A percentile compares a stretch with the other conserved stretches of the same genome.
phyloP scores from a whole-genome alignment of 176 grass and related monocot genomes.

The Elymus sibiricus region DNA sequence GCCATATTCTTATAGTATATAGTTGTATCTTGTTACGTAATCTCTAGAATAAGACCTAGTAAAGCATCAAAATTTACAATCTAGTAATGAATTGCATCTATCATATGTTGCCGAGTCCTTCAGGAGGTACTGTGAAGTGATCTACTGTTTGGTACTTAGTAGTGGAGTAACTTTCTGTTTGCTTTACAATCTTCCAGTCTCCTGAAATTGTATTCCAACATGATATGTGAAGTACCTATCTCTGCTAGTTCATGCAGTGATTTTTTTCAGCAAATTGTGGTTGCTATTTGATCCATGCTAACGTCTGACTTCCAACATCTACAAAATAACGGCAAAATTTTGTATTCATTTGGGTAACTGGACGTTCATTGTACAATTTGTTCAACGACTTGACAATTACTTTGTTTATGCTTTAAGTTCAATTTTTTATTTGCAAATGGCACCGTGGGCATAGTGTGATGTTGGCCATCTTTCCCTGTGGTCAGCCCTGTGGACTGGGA shows the following conservation, averaged over 20 bases:
- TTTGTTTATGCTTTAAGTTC: not conserved
- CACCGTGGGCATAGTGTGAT: not conserved
- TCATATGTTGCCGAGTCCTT: not conserved
- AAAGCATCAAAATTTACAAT: not conserved
- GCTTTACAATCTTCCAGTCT: not conserved
- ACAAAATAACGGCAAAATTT: not conserved
- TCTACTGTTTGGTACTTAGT: not conserved
- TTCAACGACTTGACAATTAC: not conserved
- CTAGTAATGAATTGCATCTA: conserved; percentile 7
- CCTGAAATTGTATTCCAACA: not conserved
- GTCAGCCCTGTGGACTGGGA: conserved; percentile 80
- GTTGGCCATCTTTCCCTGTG: conserved; percentile 21
- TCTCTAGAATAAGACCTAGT: not conserved
- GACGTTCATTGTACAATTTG: not conserved
- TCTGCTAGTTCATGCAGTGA: not conserved
- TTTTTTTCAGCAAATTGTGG: conserved; percentile 16
- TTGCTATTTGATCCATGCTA: conserved; percentile 4
- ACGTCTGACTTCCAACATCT: not conserved
- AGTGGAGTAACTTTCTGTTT: not conserved
- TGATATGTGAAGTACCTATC: not conserved
- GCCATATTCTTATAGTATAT: not conserved
- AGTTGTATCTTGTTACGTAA: not conserved
- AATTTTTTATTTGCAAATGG: not conserved
- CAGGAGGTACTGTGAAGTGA: not conserved
- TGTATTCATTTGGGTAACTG: not conserved